Percentiles rank a stretch among this genome's conserved stretches.
Conservation (phyloP, 1,284 basidiomycete species). For the Volvariella surrecta region DNA sequence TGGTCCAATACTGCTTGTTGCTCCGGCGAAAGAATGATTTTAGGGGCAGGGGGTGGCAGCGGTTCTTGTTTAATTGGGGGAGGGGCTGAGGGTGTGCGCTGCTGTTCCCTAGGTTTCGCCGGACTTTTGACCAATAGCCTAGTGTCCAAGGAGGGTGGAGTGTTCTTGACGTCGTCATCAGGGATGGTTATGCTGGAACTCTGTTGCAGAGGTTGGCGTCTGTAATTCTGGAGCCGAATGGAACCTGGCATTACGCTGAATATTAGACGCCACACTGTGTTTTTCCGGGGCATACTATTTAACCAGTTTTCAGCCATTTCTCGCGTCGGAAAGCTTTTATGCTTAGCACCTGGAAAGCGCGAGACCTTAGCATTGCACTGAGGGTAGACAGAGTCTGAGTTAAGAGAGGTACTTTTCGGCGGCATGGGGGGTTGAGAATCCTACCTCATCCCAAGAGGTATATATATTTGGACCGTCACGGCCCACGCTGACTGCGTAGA, state of each 20-base stretch:
- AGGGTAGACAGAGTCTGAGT: neutral
- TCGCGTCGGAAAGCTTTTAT: constrained; percentile 38
- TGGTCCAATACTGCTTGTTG: constrained; percentile 24
- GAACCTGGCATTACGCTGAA: no score
- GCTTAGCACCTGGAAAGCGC: constrained; percentile 35
- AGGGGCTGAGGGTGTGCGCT: no score
- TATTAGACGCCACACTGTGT: neutral
- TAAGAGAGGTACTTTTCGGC: no score
- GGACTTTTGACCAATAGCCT: no score
- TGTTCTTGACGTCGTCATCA: no score
- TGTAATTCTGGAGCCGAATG: neutral
- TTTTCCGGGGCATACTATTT: constrained; percentile 10
- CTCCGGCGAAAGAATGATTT: constrained; percentile 25
- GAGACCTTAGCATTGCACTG: constrained; percentile 29
- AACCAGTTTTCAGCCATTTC: constrained; percentile 40
- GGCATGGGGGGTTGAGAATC: no score
- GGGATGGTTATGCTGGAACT: no score
- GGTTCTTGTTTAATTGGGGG: no score
- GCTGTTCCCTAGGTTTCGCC: neutral
- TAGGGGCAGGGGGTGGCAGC: neutral
- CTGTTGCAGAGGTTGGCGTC: no score
- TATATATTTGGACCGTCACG: constrained; percentile 46
- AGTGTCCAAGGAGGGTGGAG: no score
- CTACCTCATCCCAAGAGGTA: constrained; percentile 45
- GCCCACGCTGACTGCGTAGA: constrained; percentile 49